phyloP scores from a whole-genome alignment of 2,329 filamentous ascomycete genomes.

The Trichoderma sp. region DNA sequence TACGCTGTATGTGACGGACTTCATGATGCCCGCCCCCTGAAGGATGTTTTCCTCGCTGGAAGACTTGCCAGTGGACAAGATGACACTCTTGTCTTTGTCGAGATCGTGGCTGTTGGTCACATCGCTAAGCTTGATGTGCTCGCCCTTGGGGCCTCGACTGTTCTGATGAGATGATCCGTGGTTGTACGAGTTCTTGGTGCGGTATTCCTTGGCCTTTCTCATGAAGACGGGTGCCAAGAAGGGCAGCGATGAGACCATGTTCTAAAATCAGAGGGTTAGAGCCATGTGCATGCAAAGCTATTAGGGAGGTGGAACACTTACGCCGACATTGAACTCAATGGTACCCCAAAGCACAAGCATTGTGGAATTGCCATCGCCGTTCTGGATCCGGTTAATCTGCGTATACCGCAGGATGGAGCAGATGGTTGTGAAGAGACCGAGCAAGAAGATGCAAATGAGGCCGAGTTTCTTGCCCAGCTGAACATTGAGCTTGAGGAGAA shows the following conservation, averaged over 20 bases:
- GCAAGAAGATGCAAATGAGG: slow-evolving; percentile 54
- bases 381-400: slow-evolving; percentile 54
- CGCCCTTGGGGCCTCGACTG: slow-evolving; percentile 36
- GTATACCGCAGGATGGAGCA: slow-evolving; percentile 57
- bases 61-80: slow-evolving; percentile 32
- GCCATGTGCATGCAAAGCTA: not conserved
- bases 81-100: slow-evolving; percentile 24
- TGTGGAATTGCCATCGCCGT: slow-evolving; percentile 57
- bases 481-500: slow-evolving; percentile 53
- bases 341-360: slow-evolving; percentile 60
- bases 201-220: slow-evolving; percentile 47
- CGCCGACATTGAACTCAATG: slow-evolving; percentile 60
- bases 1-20: slow-evolving; percentile 48
- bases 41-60: slow-evolving; percentile 48
- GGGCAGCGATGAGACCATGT: slow-evolving; percentile 51
- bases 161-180: slow-evolving; percentile 37
- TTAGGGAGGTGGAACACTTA: slow-evolving; percentile 38
- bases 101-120: slow-evolving; percentile 40
- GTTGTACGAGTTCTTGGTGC: slow-evolving; percentile 42
- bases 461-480: slow-evolving; percentile 52
- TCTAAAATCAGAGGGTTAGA: slow-evolving; percentile 37
- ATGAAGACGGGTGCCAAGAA: slow-evolving; percentile 50
- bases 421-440: slow-evolving; percentile 58
- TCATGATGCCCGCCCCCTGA: slow-evolving; percentile 42
- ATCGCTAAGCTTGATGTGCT: slow-evolving; percentile 46